Conservation (phyloP, 441 rosid species). For the Populus hybrid region DNA sequence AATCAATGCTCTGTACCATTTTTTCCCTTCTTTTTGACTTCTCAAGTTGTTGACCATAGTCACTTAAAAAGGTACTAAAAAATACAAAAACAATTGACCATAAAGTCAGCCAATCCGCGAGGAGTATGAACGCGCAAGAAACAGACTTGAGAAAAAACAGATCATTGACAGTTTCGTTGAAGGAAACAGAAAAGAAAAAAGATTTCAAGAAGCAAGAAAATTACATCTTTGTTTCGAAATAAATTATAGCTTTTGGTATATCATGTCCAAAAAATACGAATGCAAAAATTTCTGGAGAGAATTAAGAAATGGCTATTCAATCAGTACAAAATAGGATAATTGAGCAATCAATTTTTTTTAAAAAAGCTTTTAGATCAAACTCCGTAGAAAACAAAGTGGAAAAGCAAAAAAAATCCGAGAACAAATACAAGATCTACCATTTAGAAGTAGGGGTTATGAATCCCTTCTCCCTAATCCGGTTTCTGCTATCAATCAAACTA, state of each 20-base stretch:
- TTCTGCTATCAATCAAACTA: background rate
- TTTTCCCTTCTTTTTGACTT: background rate
- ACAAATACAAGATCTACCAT: background rate
- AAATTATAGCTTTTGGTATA: background rate
- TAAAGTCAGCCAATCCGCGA: background rate
- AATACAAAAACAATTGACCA: background rate
- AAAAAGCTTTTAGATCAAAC: background rate
- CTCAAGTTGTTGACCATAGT: background rate
- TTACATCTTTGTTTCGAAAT: background rate
- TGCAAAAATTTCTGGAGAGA: background rate
- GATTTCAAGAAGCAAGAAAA: background rate
- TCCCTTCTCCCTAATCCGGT: background rate
- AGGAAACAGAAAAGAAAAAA: background rate
- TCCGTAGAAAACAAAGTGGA: background rate
- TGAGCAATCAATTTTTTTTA: background rate
- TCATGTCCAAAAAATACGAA: background rate
- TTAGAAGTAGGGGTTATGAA: background rate
- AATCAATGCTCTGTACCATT: background rate
- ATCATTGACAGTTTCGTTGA: background rate
- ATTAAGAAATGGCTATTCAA: background rate
- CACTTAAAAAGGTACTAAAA: background rate
- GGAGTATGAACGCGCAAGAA: background rate
- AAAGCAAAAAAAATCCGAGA: background rate
- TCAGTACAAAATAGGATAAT: background rate
- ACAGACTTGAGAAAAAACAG: background rate